Percentiles rank a stretch among this genome's conserved stretches.
Evolutionary conservation across 371 early-diverging fungal species (phyloP).

Genomic region (Nematocida sp.): DNA sequence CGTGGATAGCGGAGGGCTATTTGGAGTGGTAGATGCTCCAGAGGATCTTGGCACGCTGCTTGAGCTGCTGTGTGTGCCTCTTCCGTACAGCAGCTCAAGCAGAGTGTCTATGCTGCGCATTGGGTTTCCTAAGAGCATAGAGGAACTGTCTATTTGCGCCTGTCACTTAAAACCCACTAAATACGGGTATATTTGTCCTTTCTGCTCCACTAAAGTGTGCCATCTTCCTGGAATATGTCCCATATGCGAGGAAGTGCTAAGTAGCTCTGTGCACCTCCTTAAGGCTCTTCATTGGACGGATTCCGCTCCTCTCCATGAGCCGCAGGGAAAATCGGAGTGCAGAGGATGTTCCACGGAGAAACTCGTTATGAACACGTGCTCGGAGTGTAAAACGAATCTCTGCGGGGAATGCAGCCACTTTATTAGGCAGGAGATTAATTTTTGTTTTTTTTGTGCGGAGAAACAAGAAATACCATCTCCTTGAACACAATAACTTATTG

Average conservation of each 20-base stretch:
- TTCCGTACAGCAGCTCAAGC: slow-evolving; percentile 23
- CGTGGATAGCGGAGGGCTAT: slow-evolving; percentile 56
- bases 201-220: slow-evolving; percentile 63
- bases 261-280: slow-evolving; percentile 56
- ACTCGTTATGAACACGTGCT: slow-evolving; percentile 36
- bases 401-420: slow-evolving; percentile 57
- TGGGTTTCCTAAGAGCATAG: slow-evolving; percentile 58
- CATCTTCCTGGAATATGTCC: slow-evolving; percentile 60
- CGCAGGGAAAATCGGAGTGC: slow-evolving; percentile 10
- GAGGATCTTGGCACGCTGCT: slow-evolving; percentile 56
- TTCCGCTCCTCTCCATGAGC: slow-evolving; percentile 54
- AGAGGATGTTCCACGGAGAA: slow-evolving; percentile 43
- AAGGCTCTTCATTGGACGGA: slow-evolving; percentile 54
- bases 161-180: slow-evolving; percentile 60
- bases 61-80: slow-evolving; percentile 45
- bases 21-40: slow-evolving; percentile 53
- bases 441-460: slow-evolving; percentile 60
- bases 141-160: slow-evolving; percentile 58
- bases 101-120: slow-evolving; percentile 52
- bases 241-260: slow-evolving; percentile 58
- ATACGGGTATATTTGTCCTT: slow-evolving; percentile 59
- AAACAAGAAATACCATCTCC: too few relatives aligned
- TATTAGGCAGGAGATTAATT: slow-evolving; percentile 56
- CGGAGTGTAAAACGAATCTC: slow-evolving; percentile 47
- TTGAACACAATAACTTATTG: too few relatives aligned